phyloP scores from a whole-genome alignment of 495 filamentous ascomycete genomes.

The Penicillium steckii region DNA sequence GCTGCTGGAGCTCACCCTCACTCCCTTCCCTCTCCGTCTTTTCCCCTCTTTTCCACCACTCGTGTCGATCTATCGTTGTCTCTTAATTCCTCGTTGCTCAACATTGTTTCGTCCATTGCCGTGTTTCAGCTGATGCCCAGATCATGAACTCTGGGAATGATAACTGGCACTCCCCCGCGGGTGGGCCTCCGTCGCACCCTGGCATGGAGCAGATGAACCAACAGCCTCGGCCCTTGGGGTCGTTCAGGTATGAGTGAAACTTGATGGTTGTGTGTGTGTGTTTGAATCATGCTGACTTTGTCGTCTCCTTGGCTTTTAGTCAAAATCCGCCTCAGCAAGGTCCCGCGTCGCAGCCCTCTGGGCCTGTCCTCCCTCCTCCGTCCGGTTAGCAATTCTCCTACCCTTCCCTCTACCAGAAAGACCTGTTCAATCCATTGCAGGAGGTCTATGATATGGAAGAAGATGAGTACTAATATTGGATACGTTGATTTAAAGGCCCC shows the following conservation, averaged over 20 bases:
- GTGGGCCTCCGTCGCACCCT: conserved; percentile 45
- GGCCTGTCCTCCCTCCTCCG: conserved; percentile 50
- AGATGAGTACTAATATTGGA: conserved; percentile 18
- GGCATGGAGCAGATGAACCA: conserved; percentile 48
- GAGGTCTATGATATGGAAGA: background rate
- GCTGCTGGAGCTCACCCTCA: conserved; percentile 17
- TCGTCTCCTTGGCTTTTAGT: conserved; percentile 20
- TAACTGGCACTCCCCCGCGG: conserved; percentile 45
- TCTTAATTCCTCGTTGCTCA: background rate
- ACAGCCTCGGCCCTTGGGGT: conserved; percentile 44
- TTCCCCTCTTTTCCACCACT: background rate
- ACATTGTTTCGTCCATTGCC: background rate
- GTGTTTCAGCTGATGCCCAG: conserved; percentile 21
- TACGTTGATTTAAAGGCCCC: conserved; percentile 30
- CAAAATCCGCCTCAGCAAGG: conserved; percentile 50
- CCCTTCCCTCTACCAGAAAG: background rate
- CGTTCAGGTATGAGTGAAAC: conserved; percentile 40
- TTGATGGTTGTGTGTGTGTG: background rate
- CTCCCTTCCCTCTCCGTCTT: background rate
- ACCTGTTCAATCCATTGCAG: background rate
- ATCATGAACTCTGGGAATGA: conserved; percentile 50
- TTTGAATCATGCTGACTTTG: background rate
- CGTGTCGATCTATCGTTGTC: background rate
- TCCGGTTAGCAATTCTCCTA: conserved; percentile 37
- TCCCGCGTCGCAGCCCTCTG: conserved; percentile 46